Evolutionary conservation across 495 filamentous ascomycete species (phyloP), one percentile per base, ranked within the genome.

Genomic region (Daldinia decipiens): DNA sequence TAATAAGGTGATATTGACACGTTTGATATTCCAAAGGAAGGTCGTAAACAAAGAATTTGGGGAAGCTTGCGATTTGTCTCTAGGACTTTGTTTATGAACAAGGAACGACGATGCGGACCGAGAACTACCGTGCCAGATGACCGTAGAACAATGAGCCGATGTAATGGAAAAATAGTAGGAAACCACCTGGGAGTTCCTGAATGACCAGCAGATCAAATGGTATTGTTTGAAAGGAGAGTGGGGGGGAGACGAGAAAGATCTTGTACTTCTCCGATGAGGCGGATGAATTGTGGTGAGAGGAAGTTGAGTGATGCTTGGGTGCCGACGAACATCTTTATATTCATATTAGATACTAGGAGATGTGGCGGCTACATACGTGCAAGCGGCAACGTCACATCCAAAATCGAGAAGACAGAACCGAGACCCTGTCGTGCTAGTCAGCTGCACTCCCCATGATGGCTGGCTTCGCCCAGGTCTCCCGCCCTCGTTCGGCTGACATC

Each of bases 181-280:
- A 66, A 67, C 70, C 67, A 61, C 72, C 69, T 53, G 69, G 75
- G 72, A 69, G 13, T 62, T 71, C 50, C 64, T 64, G 72, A 65
- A 55, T 65, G 67, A 72, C 70, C 70, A 67, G 72, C 67, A 57
- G 54, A 62, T 52, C 53, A 9, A 67, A 67, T 56, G 38, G 6
- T 5, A 15, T 55, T 34, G 27, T 56, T 32, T 17, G 65, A 67
- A 67, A 67, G 62, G 66, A 50, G n/a, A 69, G 50, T 57, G 67
- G 54, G 59, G 71, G 68, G 68, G 52, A 72, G 72, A 68, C 61
- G 60, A 76, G 62, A 74, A 38, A 69, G 45, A 60, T 59, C 61
- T 69, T 54, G 62, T 58, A 61, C 50, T 60, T 62, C 55, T 50
- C 61, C 15, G 21, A 52, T 43, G 66, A 64, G 38, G 45, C 31